A percentile compares a stretch with the other conserved stretches of the same genome.
Evolutionary conservation across 768 basidiomycete species (phyloP).

Genomic region (Lanmaoa pseudosensibilis): DNA sequence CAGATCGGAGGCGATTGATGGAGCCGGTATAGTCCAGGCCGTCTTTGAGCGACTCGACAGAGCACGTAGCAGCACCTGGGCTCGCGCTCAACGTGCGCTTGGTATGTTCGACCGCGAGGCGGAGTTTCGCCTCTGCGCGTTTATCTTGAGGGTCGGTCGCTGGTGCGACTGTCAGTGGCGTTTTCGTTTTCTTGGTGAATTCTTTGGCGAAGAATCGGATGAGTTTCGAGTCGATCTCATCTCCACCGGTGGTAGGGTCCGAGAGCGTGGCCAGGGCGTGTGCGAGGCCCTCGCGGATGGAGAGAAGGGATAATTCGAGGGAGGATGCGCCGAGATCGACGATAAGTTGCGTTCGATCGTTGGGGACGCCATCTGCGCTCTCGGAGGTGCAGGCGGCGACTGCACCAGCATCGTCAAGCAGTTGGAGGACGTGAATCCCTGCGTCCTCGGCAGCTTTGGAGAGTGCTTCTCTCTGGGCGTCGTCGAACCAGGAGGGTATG

Average conservation of each 20-base stretch:
- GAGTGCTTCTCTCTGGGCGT: constrained; percentile 67
- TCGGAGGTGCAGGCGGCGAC: constrained; percentile 56
- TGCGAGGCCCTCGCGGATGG: constrained; percentile 73
- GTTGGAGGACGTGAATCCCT: constrained; percentile 80
- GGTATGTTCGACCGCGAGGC: constrained; percentile 90
- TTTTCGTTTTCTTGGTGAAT: constrained; percentile 95
- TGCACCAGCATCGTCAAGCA: constrained; percentile 86
- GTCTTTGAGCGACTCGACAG: constrained; percentile 92
- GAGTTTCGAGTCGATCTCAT: constrained; percentile 76
- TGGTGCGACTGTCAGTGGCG: constrained; percentile 62
- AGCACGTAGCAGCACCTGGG: constrained; percentile 83
- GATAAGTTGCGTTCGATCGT: constrained; percentile 76
- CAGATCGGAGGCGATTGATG: constrained; percentile 56
- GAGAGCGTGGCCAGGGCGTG: constrained; percentile 57
- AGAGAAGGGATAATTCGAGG: constrained; percentile 65
- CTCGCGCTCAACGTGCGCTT: constrained; percentile 91
- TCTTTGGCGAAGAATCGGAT: constrained; percentile 93
- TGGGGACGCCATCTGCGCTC: constrained; percentile 37
- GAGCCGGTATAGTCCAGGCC: constrained; percentile 85
- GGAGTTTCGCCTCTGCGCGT: constrained; percentile 91
- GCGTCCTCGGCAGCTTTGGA: constrained; percentile 74
- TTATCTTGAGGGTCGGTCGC: constrained; percentile 59
- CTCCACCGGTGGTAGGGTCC: constrained; percentile 53
- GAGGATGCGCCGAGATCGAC: constrained; percentile 82
- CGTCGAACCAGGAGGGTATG: constrained; percentile 74